phyloP scores from a whole-genome alignment of 495 filamentous ascomycete genomes.

The Penicillium ochrochloron region DNA sequence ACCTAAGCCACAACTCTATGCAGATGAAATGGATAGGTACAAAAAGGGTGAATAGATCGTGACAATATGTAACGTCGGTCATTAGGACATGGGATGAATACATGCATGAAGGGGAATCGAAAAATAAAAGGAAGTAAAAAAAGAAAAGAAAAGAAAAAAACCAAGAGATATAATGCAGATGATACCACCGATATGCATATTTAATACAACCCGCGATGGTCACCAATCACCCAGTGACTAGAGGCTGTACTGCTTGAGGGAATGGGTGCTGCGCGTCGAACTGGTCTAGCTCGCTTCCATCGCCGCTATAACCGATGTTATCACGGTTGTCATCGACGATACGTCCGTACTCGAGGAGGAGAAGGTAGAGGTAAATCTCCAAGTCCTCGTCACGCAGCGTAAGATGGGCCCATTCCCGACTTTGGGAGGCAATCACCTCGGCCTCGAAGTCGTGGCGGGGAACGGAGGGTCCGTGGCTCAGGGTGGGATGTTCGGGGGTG shows the following conservation, averaged over 20 bases:
- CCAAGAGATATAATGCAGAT: not conserved
- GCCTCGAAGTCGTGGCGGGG: constrained; percentile 62
- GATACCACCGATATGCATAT: constrained; percentile 2
- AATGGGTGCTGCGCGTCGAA: constrained; percentile 30
- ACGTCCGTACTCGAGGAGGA: constrained; percentile 74
- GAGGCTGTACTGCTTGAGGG: constrained; percentile 11
- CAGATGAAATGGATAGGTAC: not conserved
- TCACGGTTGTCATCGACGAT: constrained; percentile 69
- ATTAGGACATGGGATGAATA: constrained; percentile 20
- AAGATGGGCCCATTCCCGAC: constrained; percentile 68
- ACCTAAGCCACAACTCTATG: not conserved
- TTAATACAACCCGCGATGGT: not conserved
- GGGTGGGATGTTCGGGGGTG: constrained; percentile 17
- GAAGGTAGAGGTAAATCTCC: constrained; percentile 68
- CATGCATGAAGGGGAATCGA: constrained; percentile 19
- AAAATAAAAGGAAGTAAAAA: not conserved
- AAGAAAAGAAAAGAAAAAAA: not conserved
- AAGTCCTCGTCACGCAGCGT: constrained; percentile 75
- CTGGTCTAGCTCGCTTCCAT: constrained; percentile 37
- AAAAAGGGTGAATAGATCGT: constrained; percentile 11
- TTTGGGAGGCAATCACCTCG: constrained; percentile 62
- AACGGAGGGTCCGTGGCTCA: constrained; percentile 12
- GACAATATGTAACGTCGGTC: constrained; percentile 13
- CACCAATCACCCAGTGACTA: constrained; percentile 13
- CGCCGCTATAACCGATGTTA: constrained; percentile 66